phyloP scores from a whole-genome alignment of 2,329 filamentous ascomycete genomes.

The Blastomyces gilchristii region DNA sequence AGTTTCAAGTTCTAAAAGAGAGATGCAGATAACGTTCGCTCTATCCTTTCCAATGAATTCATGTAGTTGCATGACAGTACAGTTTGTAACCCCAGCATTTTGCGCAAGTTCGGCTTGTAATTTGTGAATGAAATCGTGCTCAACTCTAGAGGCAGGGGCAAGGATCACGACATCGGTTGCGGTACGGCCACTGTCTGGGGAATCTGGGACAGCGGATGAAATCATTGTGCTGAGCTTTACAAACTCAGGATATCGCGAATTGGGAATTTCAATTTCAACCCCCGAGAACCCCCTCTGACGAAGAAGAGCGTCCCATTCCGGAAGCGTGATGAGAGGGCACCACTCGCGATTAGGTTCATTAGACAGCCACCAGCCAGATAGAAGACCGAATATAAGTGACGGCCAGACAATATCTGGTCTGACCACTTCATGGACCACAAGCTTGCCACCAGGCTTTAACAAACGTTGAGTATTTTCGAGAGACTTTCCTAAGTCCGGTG shows the following conservation, averaged over 20 bases:
- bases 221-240: slow-evolving; percentile 17
- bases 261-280: slow-evolving; percentile 11
- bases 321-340: slow-evolving; percentile 10
- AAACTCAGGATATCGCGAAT: slow-evolving; percentile 13
- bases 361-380: slow-evolving; percentile 22
- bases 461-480: slow-evolving; percentile 27
- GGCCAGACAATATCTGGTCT: slow-evolving; percentile 13
- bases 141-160: not conserved
- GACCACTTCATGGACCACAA: slow-evolving; percentile 35
- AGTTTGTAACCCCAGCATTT: slow-evolving; percentile 9
- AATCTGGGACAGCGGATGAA: slow-evolving; percentile 11
- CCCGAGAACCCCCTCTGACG: slow-evolving; percentile 12
- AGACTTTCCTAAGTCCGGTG: slow-evolving; percentile 19
- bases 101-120: slow-evolving; percentile 8
- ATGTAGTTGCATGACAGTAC: slow-evolving; percentile 15
- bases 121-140: slow-evolving; percentile 6
- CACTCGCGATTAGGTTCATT: slow-evolving; percentile 13
- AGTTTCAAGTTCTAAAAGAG: slow-evolving; percentile 16
- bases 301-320: slow-evolving; percentile 11
- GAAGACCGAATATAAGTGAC: slow-evolving; percentile 14
- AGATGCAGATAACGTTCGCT: slow-evolving; percentile 18
- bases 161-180: slow-evolving; percentile 7
- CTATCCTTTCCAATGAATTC: slow-evolving; percentile 16
- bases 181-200: not conserved
- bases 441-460: slow-evolving; percentile 37